A percentile compares a stretch with the other conserved stretches of the same genome.
Evolutionary conservation across 768 basidiomycete genomes (phyloP).

Genomic region (Brasilioporus rufonigricans): DNA sequence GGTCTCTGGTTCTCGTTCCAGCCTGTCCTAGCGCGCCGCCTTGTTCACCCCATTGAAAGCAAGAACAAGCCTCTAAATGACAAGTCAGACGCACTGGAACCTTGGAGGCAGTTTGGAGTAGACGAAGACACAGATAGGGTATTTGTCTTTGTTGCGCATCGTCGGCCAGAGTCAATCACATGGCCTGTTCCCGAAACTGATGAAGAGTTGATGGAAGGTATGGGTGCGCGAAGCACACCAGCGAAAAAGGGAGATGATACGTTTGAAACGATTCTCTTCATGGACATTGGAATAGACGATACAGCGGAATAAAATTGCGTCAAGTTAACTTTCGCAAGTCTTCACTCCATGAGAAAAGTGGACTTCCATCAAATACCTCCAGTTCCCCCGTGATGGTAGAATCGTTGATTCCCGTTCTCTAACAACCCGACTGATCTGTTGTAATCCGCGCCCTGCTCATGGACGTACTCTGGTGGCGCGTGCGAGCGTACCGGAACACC

Average conservation of each 20-base stretch:
- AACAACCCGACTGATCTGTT: slow-evolving; percentile 50
- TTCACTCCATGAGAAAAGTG: no score
- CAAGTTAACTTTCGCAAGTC: neutral
- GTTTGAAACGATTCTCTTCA: slow-evolving; percentile 64
- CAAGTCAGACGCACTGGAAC: neutral
- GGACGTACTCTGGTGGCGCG: slow-evolving; percentile 52
- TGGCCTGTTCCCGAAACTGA: slow-evolving; percentile 58
- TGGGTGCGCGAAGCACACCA: slow-evolving; percentile 46
- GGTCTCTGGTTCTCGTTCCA: slow-evolving; percentile 72
- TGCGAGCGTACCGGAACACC: no score
- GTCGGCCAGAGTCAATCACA: slow-evolving; percentile 53
- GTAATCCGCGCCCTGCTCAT: slow-evolving; percentile 44
- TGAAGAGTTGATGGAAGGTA: slow-evolving; percentile 53
- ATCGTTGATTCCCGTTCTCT: slow-evolving; percentile 57
- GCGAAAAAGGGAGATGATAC: slow-evolving; percentile 59
- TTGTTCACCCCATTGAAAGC: neutral
- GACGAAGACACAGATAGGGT: slow-evolving; percentile 38
- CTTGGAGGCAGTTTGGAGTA: slow-evolving; percentile 45
- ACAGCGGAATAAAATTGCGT: neutral
- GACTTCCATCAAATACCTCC: slow-evolving; percentile 5
- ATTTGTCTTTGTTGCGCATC: slow-evolving; percentile 61
- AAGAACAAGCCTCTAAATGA: neutral
- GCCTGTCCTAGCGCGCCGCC: slow-evolving; percentile 44
- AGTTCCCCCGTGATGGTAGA: slow-evolving; percentile 28
- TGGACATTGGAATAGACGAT: slow-evolving; percentile 27